Evolutionary conservation across 257 asterid species (phyloP), one percentile per base, ranked within the genome.

Genomic region (Nicotiana tabacum): DNA sequence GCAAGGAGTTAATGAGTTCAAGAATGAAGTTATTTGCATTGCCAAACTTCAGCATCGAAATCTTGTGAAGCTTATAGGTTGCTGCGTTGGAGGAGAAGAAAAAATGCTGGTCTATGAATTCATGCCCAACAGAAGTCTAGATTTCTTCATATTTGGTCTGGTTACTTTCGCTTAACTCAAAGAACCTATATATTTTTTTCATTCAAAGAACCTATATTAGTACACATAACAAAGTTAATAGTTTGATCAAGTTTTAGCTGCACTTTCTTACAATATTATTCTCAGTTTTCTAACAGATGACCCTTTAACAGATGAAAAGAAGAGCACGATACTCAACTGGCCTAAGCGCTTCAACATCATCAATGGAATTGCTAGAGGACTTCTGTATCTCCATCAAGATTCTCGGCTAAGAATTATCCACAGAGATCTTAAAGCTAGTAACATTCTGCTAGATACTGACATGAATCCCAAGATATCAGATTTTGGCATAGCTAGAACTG

Each of bases 401-500:
- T 77, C 81, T 33, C 53, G 81, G 16, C 51, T 55, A 17, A 55
- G 67, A 76, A 82, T 87, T 11, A 84, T 87, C 81, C 87, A 83
- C 56, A 77, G 85, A 21, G 86, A 86, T 64, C 88, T 86, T 55
- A 86, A 86, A 83, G 88, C 84, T 32, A 84, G 87, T 78, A 87
- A 87, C 33, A 78, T 87, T 84, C 48, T 87, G 57, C 77, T 87
- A 33, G 86, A 87, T 29, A 57, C 77, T 56, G 84, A 84, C 2
- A 84, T 87, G 89, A 87, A 84, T 46, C 87, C 89, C 6, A 87
- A 84, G 77, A 87, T 87, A 58, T 87, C 89, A 2, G 87, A 87
- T 48, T 87, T 87, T 65, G 89, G 89, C 43, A 61, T 87, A 55
- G 89, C 89, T 30, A 69, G 89, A 84, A 78, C 55, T 57, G 83